Base-by-base conservation (phyloP, 148 eudicot species). In the Fagopyrum tataricum region DNA sequence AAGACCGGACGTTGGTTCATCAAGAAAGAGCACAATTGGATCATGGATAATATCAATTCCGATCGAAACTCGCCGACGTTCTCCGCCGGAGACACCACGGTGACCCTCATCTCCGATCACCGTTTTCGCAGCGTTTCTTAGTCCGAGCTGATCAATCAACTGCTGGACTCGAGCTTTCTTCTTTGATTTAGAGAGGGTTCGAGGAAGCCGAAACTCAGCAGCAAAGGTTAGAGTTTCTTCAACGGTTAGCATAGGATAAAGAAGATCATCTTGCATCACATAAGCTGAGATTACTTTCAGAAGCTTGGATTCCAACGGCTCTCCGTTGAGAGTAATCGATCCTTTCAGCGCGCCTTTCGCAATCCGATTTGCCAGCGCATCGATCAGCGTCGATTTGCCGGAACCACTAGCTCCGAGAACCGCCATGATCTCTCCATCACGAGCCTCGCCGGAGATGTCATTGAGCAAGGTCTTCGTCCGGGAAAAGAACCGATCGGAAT, bases 91-190 rank as follows among this genome's bases (percentile, higher is more conserved):
- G 41, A 94, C 93, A 0, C 98, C 98, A 0, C 98, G 86, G 74
- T 94, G 97, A n/a, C 98, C 98, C 68, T 94, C 98, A 26, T 94
- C 98, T 0, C 98, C 98, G 13, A 94, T 94, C 15, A 94, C 78
- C 0, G 98, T 94, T 31, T 85, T 88, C 0, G 97, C 91, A 0
- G 98, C 98, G 73, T 83, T 87, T 0, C 95, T 74, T 0, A 93
- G 84, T 3, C 98, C 98, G 12, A 93, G 74, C 73, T 91, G 96
- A 55, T 93, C 98, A 20, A 93, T 89, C 5, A 93, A 58, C 4
- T 90, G 92, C 18, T 89, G 85, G 6, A 93, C 98, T 7, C 98
- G 71, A 0, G 80, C 79, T 7, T 79, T 77, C 79, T 93, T 93
- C 81, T 93, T 91, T 1, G 92, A 84, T 48, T 77, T 86, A 0